Base-by-base conservation (phyloP, 805 yeast species). In the Schwanniomyces sp. region DNA sequence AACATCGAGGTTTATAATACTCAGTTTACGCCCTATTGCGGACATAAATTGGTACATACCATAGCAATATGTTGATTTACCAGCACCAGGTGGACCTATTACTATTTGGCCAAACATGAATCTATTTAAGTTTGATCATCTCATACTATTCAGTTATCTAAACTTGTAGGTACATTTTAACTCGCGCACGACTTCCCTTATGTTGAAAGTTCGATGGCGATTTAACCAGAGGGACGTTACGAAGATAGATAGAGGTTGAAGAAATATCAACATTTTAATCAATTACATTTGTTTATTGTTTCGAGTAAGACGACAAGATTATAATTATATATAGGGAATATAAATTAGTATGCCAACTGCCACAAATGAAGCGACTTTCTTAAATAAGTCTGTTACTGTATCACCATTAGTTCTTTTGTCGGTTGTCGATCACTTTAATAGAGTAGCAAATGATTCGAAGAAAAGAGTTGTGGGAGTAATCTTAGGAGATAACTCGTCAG, bases 21-120 rank as follows among this genome's bases (percentile, higher is more conserved):
- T 76, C 41, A 88, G 83, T 57, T 88, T 86, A 50, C 99, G 74
- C 5, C 99, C 99, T 44, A 95, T 91, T 1, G 98, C 96, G 50
- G 88, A 86, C 57, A 92, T 77, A 66, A 94, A 94, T 71, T 94
- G 98, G 53, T 80, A 80, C 83, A 92, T 83, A 38, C 99, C 99
- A 63, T 84, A 75, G 64, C 97, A 91, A 63, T 89, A 94, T 0
- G 99, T 95, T 0, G 97, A 88, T 61, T 94, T 94, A 1, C 99
- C 99, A 0, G 96, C 80, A 1, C 99, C 99, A 0, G 99, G 99
- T 0, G 99, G 98, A 0, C 99, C 99, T 34, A 94, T 90, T 8
- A 92, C 91, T 8, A 94, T 81, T 68, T 94, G 97, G 3, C 96
- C 97, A 66, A 88, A 88, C 78, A 74, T 74, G 11, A 14, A 40